Conservation (phyloP, 257 asterid species). For the Mentha longifolia region DNA sequence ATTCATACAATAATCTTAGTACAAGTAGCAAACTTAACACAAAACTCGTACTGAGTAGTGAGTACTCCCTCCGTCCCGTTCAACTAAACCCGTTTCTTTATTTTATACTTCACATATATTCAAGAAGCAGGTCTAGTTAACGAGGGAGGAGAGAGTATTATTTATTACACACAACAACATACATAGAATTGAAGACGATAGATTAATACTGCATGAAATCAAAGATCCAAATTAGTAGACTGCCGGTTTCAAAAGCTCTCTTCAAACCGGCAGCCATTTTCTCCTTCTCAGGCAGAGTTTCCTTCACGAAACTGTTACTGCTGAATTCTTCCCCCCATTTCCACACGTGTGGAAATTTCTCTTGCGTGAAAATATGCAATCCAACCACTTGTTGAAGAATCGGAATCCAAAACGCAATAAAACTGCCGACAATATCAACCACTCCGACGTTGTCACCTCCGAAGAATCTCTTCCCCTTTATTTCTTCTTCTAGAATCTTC, state of each 20-base stretch:
- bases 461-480: constrained; percentile 53
- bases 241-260: background rate
- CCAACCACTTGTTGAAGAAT: constrained; percentile 36
- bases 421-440: constrained; percentile 45
- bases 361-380: constrained; percentile 43
- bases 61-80: no score
- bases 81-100: no score
- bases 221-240: background rate
- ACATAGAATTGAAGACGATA: no score
- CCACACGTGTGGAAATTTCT: constrained; percentile 45
- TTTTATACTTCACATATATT: no score
- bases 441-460: constrained; percentile 61
- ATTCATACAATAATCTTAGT: no score
- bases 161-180: no score
- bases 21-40: no score
- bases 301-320: constrained; percentile 35
- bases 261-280: constrained; percentile 20
- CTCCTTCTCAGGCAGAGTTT: constrained; percentile 47
- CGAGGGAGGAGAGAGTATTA: no score
- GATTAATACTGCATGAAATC: no score
- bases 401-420: constrained; percentile 39
- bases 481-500: constrained; percentile 42
- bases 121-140: no score
- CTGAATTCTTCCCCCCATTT: constrained; percentile 41
- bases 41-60: no score